Conservation (phyloP, 331 rosid genomes). For the Cydonia oblonga region DNA sequence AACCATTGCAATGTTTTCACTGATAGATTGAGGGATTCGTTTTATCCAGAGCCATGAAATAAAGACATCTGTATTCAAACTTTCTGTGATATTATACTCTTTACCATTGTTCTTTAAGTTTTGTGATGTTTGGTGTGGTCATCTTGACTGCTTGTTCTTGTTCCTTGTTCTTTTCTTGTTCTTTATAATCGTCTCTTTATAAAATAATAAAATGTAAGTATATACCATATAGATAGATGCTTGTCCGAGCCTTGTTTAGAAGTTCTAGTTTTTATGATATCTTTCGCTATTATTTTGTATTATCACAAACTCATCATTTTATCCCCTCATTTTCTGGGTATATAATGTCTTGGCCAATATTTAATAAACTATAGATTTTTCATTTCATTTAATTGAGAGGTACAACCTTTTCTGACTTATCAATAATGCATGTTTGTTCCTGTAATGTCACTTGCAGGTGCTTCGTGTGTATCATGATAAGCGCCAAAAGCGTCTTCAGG, state of each 20-base stretch:
- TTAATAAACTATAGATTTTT: not conserved
- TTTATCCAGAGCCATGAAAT: not conserved
- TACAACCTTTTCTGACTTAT: not conserved
- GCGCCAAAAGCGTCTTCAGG: constrained; percentile 43
- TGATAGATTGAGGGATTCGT: not conserved
- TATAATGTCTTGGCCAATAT: not conserved
- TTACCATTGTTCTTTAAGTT: not conserved
- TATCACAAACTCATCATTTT: not conserved
- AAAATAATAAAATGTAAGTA: not conserved
- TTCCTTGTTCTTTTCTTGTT: not conserved
- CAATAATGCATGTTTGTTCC: not conserved
- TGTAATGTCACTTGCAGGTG: constrained; percentile 44
- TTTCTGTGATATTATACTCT: not conserved
- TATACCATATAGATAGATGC: not conserved
- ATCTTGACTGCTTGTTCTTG: too few species aligned
- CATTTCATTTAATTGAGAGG: not conserved
- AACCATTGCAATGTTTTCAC: not conserved
- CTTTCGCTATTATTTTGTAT: not conserved
- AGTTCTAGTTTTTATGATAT: not conserved
- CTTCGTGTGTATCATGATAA: constrained; percentile 60
- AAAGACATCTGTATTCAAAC: not conserved
- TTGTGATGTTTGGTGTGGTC: not conserved
- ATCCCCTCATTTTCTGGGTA: not conserved
- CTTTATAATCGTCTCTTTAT: not conserved
- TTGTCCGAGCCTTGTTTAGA: not conserved